Conservation (phyloP, 805 yeast genomes). For the Ogataea pini region DNA sequence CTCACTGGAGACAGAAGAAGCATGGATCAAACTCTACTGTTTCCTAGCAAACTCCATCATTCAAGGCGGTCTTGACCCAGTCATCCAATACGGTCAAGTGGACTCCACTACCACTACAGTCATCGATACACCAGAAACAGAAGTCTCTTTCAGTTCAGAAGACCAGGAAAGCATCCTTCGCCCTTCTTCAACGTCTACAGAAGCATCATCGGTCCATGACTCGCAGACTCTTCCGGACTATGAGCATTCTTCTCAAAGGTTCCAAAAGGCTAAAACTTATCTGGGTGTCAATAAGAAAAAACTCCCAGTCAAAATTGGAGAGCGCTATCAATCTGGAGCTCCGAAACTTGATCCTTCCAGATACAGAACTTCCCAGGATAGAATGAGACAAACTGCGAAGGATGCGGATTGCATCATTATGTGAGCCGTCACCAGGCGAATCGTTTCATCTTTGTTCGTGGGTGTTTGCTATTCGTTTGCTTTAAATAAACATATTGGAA, state of each 20-base stretch:
- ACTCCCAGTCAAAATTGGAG: not conserved
- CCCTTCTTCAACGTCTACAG: slow-evolving; percentile 1
- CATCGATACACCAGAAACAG: slow-evolving; percentile 3
- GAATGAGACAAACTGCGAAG: slow-evolving; percentile 2
- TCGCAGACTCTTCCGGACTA: not conserved
- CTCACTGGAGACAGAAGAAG: slow-evolving; percentile 60
- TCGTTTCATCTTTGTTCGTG: not conserved
- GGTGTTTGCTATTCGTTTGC: not conserved
- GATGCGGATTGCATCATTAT: slow-evolving; percentile 36
- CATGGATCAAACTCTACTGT: slow-evolving; percentile 71
- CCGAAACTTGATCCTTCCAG: not conserved
- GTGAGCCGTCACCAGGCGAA: slow-evolving; percentile 22
- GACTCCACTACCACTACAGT: not conserved
- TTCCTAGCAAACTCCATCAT: slow-evolving; percentile 68
- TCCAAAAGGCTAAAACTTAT: slow-evolving; percentile 14
- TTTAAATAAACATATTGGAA: too few relatives aligned
- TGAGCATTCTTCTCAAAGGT: slow-evolving; percentile 2
- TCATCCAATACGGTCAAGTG: slow-evolving; percentile 29
- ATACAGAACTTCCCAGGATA: slow-evolving; percentile 2
- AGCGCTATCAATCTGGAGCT: not conserved
- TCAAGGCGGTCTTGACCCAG: slow-evolving; percentile 60
- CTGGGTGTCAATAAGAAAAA: slow-evolving; percentile 2
- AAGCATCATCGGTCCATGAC: slow-evolving; percentile 1
- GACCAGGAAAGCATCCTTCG: not conserved
- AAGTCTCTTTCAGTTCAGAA: slow-evolving; percentile 1